These are phyloP conservation scores for Cystobasidium ongulense DNA, from an alignment of 768 basidiomycete species.

Conservation along the genomic window DNA sequence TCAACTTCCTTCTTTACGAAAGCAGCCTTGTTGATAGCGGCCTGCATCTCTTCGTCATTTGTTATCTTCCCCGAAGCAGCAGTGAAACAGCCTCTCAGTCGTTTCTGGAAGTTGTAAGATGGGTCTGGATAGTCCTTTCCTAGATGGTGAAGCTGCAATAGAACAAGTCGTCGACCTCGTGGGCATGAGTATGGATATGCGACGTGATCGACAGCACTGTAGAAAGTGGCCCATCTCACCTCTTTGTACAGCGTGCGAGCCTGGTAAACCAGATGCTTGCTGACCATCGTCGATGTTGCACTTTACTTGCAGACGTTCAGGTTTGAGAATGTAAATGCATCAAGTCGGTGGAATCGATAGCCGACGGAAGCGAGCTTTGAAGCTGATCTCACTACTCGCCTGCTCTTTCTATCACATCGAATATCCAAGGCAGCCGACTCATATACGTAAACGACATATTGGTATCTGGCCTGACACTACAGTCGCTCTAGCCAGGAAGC, in stretches of 20 bases:
- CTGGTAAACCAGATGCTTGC: not conserved
- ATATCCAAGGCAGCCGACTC: not conserved
- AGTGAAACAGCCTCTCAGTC: slow-evolving; percentile 14
- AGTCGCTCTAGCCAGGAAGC: no score
- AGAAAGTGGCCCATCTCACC: not conserved
- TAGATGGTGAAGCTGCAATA: slow-evolving; percentile 19
- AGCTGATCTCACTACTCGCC: no score
- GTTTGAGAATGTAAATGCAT: not conserved
- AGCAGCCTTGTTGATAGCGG: slow-evolving; percentile 21
- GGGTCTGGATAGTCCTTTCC: slow-evolving; percentile 30
- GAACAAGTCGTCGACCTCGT: not conserved
- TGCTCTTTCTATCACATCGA: no score
- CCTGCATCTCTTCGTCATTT: slow-evolving; percentile 17
- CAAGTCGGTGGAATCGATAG: not conserved
- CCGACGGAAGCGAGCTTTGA: no score
- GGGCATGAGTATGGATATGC: not conserved
- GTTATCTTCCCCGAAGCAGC: not conserved
- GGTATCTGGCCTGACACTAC: no score
- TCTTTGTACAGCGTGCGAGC: slow-evolving; percentile 22
- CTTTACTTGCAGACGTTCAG: not conserved
- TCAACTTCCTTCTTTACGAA: slow-evolving; percentile 29
- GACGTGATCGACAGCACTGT: not conserved
- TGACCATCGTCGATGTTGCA: not conserved
- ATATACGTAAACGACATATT: no score
- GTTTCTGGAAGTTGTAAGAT: slow-evolving; percentile 16